Evolutionary conservation across 2,329 filamentous ascomycete species (phyloP), one percentile per base, ranked within the genome.

Genomic region (Ophiostoma australiae): DNA sequence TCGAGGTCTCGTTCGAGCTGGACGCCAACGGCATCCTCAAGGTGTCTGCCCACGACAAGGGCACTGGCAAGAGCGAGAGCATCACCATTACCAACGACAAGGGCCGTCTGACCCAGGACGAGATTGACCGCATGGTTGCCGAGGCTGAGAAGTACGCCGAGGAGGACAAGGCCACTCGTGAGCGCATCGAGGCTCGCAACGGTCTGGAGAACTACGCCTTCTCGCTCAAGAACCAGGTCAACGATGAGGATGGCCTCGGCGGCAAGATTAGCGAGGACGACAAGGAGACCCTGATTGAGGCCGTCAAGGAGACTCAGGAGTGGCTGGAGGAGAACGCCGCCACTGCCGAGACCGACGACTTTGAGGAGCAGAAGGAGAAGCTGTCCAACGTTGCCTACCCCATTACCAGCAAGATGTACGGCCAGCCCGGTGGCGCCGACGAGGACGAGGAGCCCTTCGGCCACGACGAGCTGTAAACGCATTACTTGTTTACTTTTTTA

Each of bases 11-110:
- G 41, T 99, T 99, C 81, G 93, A 97, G 82, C 90, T 99, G 72
- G 94, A 99, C 78, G 94, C 93, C 85, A 98, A 99, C 84, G 94
- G 95, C 86, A 97, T 99, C 78, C 89, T 99, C 76, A 94, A 96
- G 87, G 95, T 99, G 74, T 92, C 91, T 75, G 95, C 95, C 76
- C 90, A 91, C 78, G 95, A 99, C 84, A 98, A 98, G 91, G 95
- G 94, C 80, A 97, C 94, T 78, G 95, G 95, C 82, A 97, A 98
- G 88, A 89, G 88, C 74, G 93, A 99, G 87, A 93, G 91, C 74
- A 98, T 99, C 82, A 98, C 95, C 77, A 99, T 99, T 81, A 98
- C 91, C 84, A 98, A 99, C 85, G 95, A 99, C 85, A 98, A 98
- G 90, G 95, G 95, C 76, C 94, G 95, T 81, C 90, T 99, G 69